Base-by-base conservation (phyloP, 2,329 filamentous ascomycete species). In the Hymenoscyphus repandus region DNA sequence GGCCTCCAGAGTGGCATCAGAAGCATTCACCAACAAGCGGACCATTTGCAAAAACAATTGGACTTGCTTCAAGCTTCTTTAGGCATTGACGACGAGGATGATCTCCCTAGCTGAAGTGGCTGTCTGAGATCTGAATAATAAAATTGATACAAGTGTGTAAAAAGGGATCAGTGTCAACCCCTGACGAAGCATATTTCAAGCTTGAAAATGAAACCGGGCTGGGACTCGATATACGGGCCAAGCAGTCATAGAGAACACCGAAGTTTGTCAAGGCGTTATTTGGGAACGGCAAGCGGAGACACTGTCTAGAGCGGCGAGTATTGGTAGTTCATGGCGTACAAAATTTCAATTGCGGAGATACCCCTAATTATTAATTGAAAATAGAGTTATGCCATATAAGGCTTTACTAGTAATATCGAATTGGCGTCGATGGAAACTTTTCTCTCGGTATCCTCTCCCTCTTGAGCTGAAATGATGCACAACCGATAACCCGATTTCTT, bases 1-100 rank as follows among this genome's bases (percentile, higher is more conserved):
- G 56, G 56, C n/a, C 17, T 62, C 5, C 59, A 62, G 31, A 58
- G 59, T 42, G 59, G 59, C 3, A 59, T 62, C 12, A 46, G 54
- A 31, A 58, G 36, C 37, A 50, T 53, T 11, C 40, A 50, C 10
- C 58, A 60, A 43, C 60, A 62, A 36, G 54, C 60, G 4, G 59
- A 62, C n/a, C 52, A 47, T 30, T 22, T 62, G 31, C 58, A 62
- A 42, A 58, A 50, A 30, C 58, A 62, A 34, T 43, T 62, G 12
- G 55, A 61, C 50, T 20, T 51, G 3, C 50, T 62, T 7, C 59
- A 59, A 39, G 20, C 41, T 11, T 48, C 49, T 20, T 31, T 62
- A 22, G 59, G 59, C 1, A 56, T 59, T 30, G 58, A 55, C 33
- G 30, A 33, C 3, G 55, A 58, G n/a, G 55, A 57, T 12, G 52